A percentile compares a stretch with the other conserved stretches of the same genome.
Evolutionary conservation across 2,329 filamentous ascomycete genomes (phyloP).

Genomic region (Colletotrichum sp.): DNA sequence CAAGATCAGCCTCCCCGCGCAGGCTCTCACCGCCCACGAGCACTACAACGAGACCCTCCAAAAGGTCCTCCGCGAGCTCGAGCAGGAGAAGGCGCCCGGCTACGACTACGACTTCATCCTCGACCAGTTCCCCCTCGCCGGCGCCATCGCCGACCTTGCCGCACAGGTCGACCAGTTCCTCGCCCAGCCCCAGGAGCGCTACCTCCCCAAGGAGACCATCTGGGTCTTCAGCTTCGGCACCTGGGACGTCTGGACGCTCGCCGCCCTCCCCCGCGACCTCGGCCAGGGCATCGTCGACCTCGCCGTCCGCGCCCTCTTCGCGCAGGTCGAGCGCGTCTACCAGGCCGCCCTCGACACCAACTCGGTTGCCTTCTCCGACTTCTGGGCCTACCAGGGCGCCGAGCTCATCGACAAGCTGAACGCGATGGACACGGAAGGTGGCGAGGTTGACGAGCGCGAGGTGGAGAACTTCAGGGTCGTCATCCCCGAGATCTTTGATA

Average conservation of each 20-base stretch:
- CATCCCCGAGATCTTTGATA: conserved; percentile 57
- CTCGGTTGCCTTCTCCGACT: conserved; percentile 53
- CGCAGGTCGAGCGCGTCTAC: conserved; percentile 53
- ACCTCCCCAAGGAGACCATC: conserved; percentile 50
- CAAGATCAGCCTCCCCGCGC: conserved; percentile 48
- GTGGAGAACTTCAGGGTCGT: conserved; percentile 54
- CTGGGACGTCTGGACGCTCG: conserved; percentile 60
- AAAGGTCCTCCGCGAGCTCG: conserved; percentile 32
- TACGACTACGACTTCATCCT: conserved; percentile 49
- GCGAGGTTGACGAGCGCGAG: conserved; percentile 23
- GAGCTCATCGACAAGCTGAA: conserved; percentile 24
- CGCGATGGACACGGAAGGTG: neutral
- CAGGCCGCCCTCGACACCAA: conserved; percentile 42
- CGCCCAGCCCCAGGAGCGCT: conserved; percentile 35
- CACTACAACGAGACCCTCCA: conserved; percentile 55
- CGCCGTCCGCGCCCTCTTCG: conserved; percentile 45
- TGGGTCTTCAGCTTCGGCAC: conserved; percentile 60
- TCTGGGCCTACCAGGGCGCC: conserved; percentile 34
- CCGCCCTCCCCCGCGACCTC: conserved; percentile 46
- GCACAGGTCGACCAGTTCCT: conserved; percentile 53
- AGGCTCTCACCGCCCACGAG: conserved; percentile 55
- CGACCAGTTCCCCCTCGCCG: conserved; percentile 46
- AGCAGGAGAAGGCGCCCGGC: conserved; percentile 38
- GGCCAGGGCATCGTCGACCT: conserved; percentile 42
- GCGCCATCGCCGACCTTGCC: conserved; percentile 44